Conservation (phyloP, 1,139 yeast genomes). For the Kazachstania sp. region DNA sequence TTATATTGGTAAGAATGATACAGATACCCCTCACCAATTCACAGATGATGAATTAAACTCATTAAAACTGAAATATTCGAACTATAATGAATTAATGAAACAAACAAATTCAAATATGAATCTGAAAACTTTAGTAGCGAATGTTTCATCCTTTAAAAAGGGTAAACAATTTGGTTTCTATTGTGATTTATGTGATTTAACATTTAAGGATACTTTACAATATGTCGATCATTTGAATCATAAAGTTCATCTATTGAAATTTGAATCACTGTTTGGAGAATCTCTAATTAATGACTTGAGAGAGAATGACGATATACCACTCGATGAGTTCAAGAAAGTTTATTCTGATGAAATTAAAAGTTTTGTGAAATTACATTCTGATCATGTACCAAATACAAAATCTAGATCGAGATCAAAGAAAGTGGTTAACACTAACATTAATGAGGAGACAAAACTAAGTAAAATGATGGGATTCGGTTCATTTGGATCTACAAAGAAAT, state of each 20-base stretch:
- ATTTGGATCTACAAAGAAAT: conserved; percentile 36
- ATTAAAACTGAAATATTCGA: conserved; percentile 22
- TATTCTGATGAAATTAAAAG: conserved; percentile 22
- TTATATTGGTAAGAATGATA: conserved; percentile 39
- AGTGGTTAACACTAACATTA: conserved; percentile 13
- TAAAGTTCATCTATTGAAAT: conserved; percentile 43
- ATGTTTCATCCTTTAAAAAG: conserved; percentile 35
- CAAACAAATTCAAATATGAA: conserved; percentile 38
- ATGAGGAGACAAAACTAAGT: conserved; percentile 30
- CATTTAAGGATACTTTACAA: conserved; percentile 73
- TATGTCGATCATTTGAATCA: conserved; percentile 79
- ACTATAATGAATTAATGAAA: conserved; percentile 21
- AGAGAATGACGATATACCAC: conserved; percentile 30
- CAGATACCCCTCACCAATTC: conserved; percentile 25
- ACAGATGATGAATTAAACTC: conserved; percentile 13
- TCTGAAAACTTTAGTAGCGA: conserved; percentile 38
- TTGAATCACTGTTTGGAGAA: conserved; percentile 32
- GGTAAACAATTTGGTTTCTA: conserved; percentile 74
- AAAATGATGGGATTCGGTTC: conserved; percentile 53
- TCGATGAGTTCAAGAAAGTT: conserved; percentile 31
- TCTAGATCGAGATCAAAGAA: conserved; percentile 23
- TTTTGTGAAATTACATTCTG: conserved; percentile 15
- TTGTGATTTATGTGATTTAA: conserved; percentile 70
- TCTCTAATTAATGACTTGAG: conserved; percentile 26
- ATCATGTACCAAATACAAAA: neutral